Percentiles rank a stretch among this genome's conserved stretches.
phyloP scores from a whole-genome alignment of 2,329 filamentous ascomycete genomes.

The Graphiopsis chlorocephala region DNA sequence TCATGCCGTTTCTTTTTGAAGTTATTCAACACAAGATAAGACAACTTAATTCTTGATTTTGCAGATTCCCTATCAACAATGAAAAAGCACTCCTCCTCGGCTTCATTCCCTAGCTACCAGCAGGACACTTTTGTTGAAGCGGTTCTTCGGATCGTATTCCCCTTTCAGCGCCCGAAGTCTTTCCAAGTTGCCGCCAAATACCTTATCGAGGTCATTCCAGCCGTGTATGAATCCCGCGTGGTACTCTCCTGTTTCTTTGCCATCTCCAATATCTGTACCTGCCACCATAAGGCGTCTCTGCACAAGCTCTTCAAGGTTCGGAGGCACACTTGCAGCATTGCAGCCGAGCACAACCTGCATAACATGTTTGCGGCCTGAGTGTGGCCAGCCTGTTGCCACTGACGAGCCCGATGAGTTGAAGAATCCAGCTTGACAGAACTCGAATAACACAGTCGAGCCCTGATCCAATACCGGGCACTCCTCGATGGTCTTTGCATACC shows the following conservation, averaged over 20 bases:
- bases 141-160: slow-evolving; percentile 22
- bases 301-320: slow-evolving; percentile 21
- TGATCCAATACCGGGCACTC: slow-evolving; percentile 21
- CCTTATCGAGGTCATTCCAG: slow-evolving; percentile 23
- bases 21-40: neutral
- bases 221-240: slow-evolving; percentile 28
- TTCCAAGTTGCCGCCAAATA: slow-evolving; percentile 27
- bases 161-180: slow-evolving; percentile 25
- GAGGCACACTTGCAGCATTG: slow-evolving; percentile 19
- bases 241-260: slow-evolving; percentile 25
- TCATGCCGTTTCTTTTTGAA: neutral
- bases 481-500: slow-evolving; percentile 27
- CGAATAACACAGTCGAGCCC: slow-evolving; percentile 28
- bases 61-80: neutral
- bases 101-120: neutral
- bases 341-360: slow-evolving; percentile 28
- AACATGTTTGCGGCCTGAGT: slow-evolving; percentile 25
- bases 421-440: slow-evolving; percentile 30
- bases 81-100: neutral
- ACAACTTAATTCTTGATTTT: neutral
- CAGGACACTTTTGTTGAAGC: slow-evolving; percentile 26
- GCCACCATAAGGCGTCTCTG: slow-evolving; percentile 21
- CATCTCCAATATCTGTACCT: slow-evolving; percentile 20
- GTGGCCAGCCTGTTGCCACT: slow-evolving; percentile 28
- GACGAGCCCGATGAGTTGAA: slow-evolving; percentile 23